Evolutionary conservation across 2,329 filamentous ascomycete genomes (phyloP).

Genomic region (Phoma sp.): DNA sequence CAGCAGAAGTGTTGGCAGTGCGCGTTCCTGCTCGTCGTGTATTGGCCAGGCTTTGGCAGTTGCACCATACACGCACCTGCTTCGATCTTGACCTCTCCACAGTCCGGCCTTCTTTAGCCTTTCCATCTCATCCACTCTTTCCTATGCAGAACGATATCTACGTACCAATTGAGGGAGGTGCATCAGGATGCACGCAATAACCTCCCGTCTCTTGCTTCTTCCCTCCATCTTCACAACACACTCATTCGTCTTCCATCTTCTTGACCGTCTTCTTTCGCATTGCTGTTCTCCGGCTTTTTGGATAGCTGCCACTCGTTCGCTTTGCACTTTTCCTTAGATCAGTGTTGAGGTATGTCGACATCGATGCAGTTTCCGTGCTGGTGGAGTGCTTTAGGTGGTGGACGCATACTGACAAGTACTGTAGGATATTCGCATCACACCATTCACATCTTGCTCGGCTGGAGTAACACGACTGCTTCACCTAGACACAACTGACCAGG

Average conservation of each 20-base stretch:
- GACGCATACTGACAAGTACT: slow-evolving; percentile 3
- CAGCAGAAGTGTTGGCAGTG: not conserved
- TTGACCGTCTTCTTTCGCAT: slow-evolving; percentile 49
- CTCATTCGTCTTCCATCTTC: slow-evolving; percentile 50
- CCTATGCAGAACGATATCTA: slow-evolving; percentile 5
- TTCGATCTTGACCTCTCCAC: slow-evolving; percentile 10
- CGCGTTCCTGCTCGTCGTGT: not conserved
- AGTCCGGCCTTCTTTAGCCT: slow-evolving; percentile 19
- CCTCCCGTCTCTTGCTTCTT: slow-evolving; percentile 18
- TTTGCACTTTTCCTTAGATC: slow-evolving; percentile 35
- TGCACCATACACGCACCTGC: slow-evolving; percentile 7
- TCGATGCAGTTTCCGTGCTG: not conserved
- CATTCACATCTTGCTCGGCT: slow-evolving; percentile 39
- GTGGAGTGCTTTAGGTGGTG: not conserved
- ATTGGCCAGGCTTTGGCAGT: not conserved
- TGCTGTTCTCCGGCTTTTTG: slow-evolving; percentile 48
- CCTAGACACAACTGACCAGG: not conserved
- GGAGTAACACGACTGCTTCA: not conserved
- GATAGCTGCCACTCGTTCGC: slow-evolving; percentile 48
- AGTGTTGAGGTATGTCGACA: slow-evolving; percentile 40
- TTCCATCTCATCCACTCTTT: slow-evolving; percentile 18
- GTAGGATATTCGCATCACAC: slow-evolving; percentile 49
- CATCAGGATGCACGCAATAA: slow-evolving; percentile 34
- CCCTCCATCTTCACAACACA: slow-evolving; percentile 33
- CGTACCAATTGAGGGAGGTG: slow-evolving; percentile 25